phyloP scores from a whole-genome alignment of 2,329 filamentous ascomycete genomes.

The Colletotrichum navitas region DNA sequence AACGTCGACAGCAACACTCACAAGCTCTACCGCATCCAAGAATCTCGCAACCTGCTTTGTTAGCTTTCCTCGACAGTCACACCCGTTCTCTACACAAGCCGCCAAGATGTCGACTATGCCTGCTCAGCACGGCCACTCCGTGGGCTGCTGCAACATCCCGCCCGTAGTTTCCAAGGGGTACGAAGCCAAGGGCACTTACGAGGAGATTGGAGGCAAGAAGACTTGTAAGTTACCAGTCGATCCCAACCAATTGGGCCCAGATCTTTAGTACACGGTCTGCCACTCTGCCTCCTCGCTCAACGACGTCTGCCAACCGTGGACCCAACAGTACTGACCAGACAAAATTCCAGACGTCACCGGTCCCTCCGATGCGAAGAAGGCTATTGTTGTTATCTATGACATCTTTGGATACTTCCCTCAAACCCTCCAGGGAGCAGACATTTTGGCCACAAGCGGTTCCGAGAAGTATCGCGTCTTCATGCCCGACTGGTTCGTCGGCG shows the following conservation, averaged over 20 bases:
- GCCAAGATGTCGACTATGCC: constrained; percentile 63
- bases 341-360: constrained; percentile 60
- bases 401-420: constrained; percentile 80
- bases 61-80: background rate
- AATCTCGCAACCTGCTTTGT: constrained; percentile 7
- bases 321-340: background rate
- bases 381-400: constrained; percentile 73
- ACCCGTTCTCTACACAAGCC: constrained; percentile 19
- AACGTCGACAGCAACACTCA: constrained; percentile 15
- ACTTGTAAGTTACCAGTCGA: constrained; percentile 55
- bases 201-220: constrained; percentile 67
- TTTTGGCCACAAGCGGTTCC: constrained; percentile 66
- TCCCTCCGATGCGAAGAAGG: constrained; percentile 64
- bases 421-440: constrained; percentile 78
- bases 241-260: background rate
- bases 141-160: constrained; percentile 70
- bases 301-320: background rate
- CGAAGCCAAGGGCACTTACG: constrained; percentile 66
- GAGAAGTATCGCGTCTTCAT: constrained; percentile 88
- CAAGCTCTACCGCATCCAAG: constrained; percentile 4
- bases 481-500: constrained; percentile 89
- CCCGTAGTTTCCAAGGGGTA: constrained; percentile 70
- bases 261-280: background rate
- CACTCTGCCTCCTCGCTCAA: background rate
- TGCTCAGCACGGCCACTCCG: constrained; percentile 65